Evolutionary conservation across 2,329 filamentous ascomycete species (phyloP), one percentile per base, ranked within the genome.

Genomic region (Apiospora phragmitis): DNA sequence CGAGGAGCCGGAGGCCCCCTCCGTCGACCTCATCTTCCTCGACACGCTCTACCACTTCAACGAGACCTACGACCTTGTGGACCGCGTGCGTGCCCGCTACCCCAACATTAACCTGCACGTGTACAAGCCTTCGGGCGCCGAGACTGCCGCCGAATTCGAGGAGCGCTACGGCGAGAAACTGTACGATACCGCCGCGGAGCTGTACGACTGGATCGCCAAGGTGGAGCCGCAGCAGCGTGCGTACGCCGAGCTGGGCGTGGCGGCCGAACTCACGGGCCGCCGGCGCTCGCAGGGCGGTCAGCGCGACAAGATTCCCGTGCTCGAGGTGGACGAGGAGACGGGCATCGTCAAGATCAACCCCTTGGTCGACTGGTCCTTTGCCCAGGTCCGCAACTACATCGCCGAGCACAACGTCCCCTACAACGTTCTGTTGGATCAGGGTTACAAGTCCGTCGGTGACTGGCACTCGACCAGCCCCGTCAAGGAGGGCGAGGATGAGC

Each of bases 361-460:
- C 16, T 86, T 99, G 74, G 95, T 95, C 79, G 94, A 95, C 84
- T 99, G 96, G 96, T 89, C 89, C 59, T 99, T 99, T 84, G 85
- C 90, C 73, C 93, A 98, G 80, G 95, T 99, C 72, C 91, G 95
- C 82, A 87, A 89, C 51, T 99, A 99, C 84, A 90, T 98, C 83
- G 89, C 91, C 77, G 91, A 93, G 78, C 89, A 98, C 86, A 84
- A 94, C 72, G 94, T 99, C 4, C 96, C 96, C 0, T 98, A 97
- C 87, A 99, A 99, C 81, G 91, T 89, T 73, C 89, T 99, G 41
- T 89, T 99, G 65, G 94, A 98, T 83, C 88, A 87, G 71, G 96
- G 96, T n/a, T 99, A 99, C 88, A 98, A 98, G 88, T 97, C 94
- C 74, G 88, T 99, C 73, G 96, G 96, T 73, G 96, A 99, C 86